Conservation (phyloP, 169 alveolate genomes). For the Eimeria mitis region DNA sequence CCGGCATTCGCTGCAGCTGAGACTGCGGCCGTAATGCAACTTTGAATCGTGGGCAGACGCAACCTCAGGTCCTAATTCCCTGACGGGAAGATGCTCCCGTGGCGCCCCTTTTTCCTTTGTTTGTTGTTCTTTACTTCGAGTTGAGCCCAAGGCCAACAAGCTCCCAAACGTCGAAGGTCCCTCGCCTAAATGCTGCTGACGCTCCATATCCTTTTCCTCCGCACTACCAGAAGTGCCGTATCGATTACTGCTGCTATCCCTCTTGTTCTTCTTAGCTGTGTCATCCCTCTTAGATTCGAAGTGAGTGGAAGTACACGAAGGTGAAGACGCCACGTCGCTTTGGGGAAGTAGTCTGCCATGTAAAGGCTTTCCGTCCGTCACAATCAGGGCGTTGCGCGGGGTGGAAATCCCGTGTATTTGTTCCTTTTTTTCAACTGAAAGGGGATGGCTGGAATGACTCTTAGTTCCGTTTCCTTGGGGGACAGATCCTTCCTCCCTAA, state of each 20-base stretch:
- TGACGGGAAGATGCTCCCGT: not conserved
- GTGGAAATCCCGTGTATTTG: not conserved
- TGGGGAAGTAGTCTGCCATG: not conserved
- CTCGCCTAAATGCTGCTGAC: slow-evolving; percentile 2
- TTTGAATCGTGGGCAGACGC: not conserved
- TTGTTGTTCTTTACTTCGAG: not conserved
- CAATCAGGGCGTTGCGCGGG: slow-evolving; percentile 44
- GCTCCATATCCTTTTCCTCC: not conserved
- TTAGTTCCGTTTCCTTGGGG: not conserved
- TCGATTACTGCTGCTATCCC: slow-evolving; percentile 23
- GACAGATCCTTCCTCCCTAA: not conserved
- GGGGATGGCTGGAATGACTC: not conserved
- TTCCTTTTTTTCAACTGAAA: not conserved
- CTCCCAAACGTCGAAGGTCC: not conserved
- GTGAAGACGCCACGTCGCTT: not conserved
- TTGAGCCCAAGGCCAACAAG: not conserved
- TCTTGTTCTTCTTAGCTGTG: not conserved
- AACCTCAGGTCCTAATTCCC: not conserved
- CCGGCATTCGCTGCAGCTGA: slow-evolving; percentile 26
- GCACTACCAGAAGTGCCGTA: not conserved
- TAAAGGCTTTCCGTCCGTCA: slow-evolving; percentile 54
- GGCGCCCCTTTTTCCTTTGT: not conserved
- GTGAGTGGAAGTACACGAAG: not conserved
- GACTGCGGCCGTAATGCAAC: not conserved
- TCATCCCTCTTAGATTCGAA: slow-evolving; percentile 2